These are phyloP conservation scores for Ophiostoma perfectum DNA, from an alignment of 2,329 filamentous ascomycete genomes.

Conservation along the genomic window DNA sequence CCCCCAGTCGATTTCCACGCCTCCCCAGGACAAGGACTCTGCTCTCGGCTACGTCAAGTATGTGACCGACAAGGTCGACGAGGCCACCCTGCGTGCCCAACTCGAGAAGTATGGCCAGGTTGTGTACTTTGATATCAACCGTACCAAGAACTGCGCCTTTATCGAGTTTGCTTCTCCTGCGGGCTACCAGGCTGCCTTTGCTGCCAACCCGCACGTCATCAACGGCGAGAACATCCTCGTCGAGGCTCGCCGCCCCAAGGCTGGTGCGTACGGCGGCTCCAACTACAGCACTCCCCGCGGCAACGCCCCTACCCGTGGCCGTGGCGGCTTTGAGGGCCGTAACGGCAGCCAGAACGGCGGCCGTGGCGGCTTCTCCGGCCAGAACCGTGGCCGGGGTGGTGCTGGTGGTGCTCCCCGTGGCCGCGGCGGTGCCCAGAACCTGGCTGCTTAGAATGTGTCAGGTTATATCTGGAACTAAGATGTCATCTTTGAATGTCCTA, in stretches of 20 bases:
- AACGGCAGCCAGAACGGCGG: slow-evolving; percentile 55
- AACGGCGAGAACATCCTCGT: slow-evolving; percentile 78
- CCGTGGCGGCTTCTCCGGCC: slow-evolving; percentile 64
- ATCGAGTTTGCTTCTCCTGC: slow-evolving; percentile 82
- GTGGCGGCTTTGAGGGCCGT: slow-evolving; percentile 57
- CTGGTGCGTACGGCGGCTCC: slow-evolving; percentile 63
- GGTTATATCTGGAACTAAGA: slow-evolving; percentile 4
- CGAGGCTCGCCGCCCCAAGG: slow-evolving; percentile 80
- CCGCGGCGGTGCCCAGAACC: slow-evolving; percentile 53
- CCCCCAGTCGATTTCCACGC: slow-evolving; percentile 57
- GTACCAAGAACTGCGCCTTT: slow-evolving; percentile 93
- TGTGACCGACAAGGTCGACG: slow-evolving; percentile 81
- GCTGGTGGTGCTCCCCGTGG: slow-evolving; percentile 54
- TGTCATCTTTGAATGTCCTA: not conserved
- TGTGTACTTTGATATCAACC: slow-evolving; percentile 70
- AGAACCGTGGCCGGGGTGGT: slow-evolving; percentile 57
- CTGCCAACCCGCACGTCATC: slow-evolving; percentile 79
- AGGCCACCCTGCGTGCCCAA: slow-evolving; percentile 62
- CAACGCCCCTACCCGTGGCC: slow-evolving; percentile 56
- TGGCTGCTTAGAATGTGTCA: slow-evolving; percentile 42
- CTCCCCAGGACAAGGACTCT: slow-evolving; percentile 63
- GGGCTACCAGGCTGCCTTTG: slow-evolving; percentile 75
- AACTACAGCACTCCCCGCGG: slow-evolving; percentile 61
- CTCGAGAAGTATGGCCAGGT: slow-evolving; percentile 69
- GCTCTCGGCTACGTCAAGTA: slow-evolving; percentile 92